A percentile compares a stretch with the other conserved stretches of the same genome.
Evolutionary conservation across 495 filamentous ascomycete genomes (phyloP).

Genomic region (Oleoguttula mirabilis): DNA sequence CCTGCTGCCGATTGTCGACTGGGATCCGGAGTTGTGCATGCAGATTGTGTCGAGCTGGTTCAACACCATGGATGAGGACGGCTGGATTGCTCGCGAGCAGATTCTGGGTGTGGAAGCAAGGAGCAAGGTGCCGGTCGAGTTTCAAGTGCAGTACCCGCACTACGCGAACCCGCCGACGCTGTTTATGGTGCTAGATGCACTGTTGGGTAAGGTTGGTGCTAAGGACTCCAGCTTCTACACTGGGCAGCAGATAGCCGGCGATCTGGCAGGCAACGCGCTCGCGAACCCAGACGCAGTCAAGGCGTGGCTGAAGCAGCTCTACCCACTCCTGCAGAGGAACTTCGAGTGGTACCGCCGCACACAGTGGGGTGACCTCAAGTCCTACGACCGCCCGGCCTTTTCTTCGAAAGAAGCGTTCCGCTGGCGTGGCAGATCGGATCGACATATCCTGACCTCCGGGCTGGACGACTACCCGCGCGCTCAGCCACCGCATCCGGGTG

Average conservation of each 20-base stretch:
- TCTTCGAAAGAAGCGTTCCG: constrained; percentile 89
- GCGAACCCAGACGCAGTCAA: constrained; percentile 40
- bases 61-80: constrained; percentile 88
- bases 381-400: constrained; percentile 78
- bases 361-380: constrained; percentile 78
- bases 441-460: constrained; percentile 83
- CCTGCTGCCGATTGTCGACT: constrained; percentile 80
- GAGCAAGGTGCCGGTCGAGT: constrained; percentile 90
- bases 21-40: constrained; percentile 83
- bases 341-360: constrained; percentile 92
- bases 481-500: constrained; percentile 93
- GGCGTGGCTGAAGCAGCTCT: constrained; percentile 66
- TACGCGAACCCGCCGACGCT: constrained; percentile 98
- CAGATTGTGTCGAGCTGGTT: constrained; percentile 95
- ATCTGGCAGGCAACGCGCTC: constrained; percentile 15
- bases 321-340: constrained; percentile 84
- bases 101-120: constrained; percentile 90
- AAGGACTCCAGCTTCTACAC: constrained; percentile 1
- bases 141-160: constrained; percentile 92
- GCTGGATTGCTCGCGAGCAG: constrained; percentile 95
- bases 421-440: constrained; percentile 81
- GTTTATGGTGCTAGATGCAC: constrained; percentile 73
- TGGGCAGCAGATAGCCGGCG: constrained; percentile 29
- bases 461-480: constrained; percentile 92
- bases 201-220: constrained; percentile 58